Conservation (phyloP, 2,329 filamentous ascomycete genomes). For the Aspergillus sp. region DNA sequence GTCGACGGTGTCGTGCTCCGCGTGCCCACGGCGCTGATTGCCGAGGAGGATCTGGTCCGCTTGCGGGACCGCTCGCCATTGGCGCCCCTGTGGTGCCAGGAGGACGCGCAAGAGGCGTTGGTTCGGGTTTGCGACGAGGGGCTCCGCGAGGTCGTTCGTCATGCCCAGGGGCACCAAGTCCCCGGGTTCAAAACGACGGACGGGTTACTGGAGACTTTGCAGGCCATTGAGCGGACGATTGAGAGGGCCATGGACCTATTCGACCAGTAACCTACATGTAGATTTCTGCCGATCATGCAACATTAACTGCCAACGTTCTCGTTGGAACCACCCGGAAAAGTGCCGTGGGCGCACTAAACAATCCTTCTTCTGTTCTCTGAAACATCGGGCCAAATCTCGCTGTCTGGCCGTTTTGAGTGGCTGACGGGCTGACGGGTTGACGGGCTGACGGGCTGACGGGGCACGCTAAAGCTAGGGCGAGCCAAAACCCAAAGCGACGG, state of each 20-base stretch:
- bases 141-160: neutral
- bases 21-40: neutral
- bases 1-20: constrained; percentile 1
- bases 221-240: constrained; percentile 1
- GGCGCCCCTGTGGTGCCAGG: neutral
- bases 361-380: too few species aligned
- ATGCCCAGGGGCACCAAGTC: neutral
- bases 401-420: too few species aligned
- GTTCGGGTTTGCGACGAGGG: neutral
- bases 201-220: neutral
- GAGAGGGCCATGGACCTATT: neutral
- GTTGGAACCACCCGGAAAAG: too few species aligned
- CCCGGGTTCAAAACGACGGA: neutral
- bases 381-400: too few species aligned
- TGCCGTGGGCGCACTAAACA: too few species aligned
- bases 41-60: constrained; percentile 1
- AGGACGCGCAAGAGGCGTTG: neutral
- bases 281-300: neutral
- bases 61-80: constrained; percentile 1
- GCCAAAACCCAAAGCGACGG: too few species aligned
- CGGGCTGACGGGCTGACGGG: too few species aligned
- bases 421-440: too few species aligned
- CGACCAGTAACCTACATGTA: neutral
- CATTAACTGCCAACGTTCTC: too few species aligned
- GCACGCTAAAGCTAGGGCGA: too few species aligned